Evolutionary conservation across 345 rosid species (phyloP).

Genomic region (Abelmoschus esculentus): DNA sequence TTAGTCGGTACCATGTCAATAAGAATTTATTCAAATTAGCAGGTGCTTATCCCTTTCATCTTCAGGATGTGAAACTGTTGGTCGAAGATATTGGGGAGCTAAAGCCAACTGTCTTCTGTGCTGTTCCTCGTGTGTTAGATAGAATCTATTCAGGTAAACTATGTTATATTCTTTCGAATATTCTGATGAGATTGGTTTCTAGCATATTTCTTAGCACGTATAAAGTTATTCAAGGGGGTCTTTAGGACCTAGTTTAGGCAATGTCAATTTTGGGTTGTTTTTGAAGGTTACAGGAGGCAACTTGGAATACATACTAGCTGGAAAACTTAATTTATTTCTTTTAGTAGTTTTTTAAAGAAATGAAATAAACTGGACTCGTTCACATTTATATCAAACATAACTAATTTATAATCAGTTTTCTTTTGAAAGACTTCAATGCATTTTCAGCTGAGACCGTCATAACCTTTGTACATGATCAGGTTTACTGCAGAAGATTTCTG

Average conservation of each 20-base stretch:
- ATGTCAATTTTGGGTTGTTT: slow-evolving; percentile 1
- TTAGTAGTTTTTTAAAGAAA: not conserved
- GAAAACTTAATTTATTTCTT: not conserved
- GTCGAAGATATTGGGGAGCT: slow-evolving; percentile 81
- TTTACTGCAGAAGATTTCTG: slow-evolving; percentile 70
- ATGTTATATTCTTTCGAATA: not conserved
- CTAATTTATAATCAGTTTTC: no score
- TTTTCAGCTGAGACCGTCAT: not conserved
- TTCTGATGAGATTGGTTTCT: not conserved
- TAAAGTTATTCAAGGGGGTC: not conserved
- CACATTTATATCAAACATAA: not conserved
- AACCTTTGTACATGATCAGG: slow-evolving; percentile 39
- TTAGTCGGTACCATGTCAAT: not conserved
- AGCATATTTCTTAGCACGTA: not conserved
- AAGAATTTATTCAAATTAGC: slow-evolving; percentile 2
- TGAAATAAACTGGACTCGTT: not conserved
- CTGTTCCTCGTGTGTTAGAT: slow-evolving; percentile 96
- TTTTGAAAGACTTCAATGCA: no score
- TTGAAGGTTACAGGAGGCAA: not conserved
- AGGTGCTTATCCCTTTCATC: slow-evolving; percentile 11
- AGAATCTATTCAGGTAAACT: slow-evolving; percentile 69
- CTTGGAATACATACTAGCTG: not conserved
- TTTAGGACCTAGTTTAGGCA: not conserved
- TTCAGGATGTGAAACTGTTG: slow-evolving; percentile 86
- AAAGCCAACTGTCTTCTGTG: slow-evolving; percentile 88